Evolutionary conservation across 176 grass and related monocot genomes (phyloP).

Genomic region (Phoenix dactylifera): DNA sequence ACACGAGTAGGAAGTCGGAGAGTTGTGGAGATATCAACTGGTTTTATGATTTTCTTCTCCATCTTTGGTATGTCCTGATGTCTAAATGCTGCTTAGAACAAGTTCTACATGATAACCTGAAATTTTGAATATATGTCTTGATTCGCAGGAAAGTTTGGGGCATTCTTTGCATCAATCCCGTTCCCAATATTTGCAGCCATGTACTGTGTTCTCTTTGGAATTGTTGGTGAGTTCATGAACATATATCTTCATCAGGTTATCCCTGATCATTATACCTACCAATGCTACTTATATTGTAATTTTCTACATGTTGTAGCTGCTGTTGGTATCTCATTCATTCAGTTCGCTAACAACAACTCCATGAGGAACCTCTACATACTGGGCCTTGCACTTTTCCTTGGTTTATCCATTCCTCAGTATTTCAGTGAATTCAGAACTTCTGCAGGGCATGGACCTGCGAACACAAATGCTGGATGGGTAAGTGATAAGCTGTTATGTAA

Average conservation of each 20-base stretch:
- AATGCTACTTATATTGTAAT: not conserved
- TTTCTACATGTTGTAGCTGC: conserved; percentile 40
- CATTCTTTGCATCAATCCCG: conserved; percentile 91
- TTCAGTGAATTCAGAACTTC: conserved; percentile 71
- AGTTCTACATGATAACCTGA: too few relatives aligned
- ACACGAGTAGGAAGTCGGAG: conserved; percentile 91
- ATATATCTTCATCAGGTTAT: too few relatives aligned
- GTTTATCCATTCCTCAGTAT: conserved; percentile 87
- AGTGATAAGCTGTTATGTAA: conserved; percentile 11
- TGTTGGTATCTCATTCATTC: conserved; percentile 80
- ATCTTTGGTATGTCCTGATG: conserved; percentile 54
- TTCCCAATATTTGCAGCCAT: conserved; percentile 83
- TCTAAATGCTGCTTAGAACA: too few relatives aligned
- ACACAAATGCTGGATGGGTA: conserved; percentile 97
- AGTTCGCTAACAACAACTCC: conserved; percentile 87
- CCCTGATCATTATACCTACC: not conserved
- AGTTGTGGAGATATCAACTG: conserved; percentile 86
- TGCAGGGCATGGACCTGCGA: conserved; percentile 49
- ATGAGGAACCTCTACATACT: conserved; percentile 96
- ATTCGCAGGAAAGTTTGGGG: conserved; percentile 90
- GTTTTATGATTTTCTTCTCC: conserved; percentile 98
- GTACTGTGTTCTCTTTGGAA: conserved; percentile 88
- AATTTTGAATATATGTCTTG: not conserved
- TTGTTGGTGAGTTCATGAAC: conserved; percentile 54
- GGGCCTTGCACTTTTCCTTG: conserved; percentile 74